These are phyloP conservation scores for Actinomucor elegans DNA, from an alignment of 371 early-diverging fungal species.

Conservation along the genomic window DNA sequence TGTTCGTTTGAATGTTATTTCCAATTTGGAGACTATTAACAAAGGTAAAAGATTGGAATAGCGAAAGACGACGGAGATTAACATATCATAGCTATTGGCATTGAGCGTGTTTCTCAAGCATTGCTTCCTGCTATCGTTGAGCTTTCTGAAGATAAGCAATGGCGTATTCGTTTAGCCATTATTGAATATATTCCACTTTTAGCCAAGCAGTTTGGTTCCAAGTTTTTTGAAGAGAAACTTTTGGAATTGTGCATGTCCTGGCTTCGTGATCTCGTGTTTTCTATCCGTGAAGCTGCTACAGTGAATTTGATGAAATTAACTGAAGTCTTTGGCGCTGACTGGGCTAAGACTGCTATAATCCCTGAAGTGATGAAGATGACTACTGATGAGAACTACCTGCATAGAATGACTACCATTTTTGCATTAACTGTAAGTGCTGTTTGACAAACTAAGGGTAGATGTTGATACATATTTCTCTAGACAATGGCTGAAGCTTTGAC, in stretches of 20 bases:
- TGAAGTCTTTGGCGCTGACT: constrained; percentile 97
- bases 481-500: constrained; percentile 88
- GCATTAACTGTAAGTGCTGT: constrained; percentile 78
- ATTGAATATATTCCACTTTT: constrained; percentile 97
- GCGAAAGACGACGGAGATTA: no score
- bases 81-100: constrained; percentile 80
- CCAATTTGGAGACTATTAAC: constrained; percentile 94
- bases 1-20: constrained; percentile 97
- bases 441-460: no score
- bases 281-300: constrained; percentile 97
- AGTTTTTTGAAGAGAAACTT: constrained; percentile 96
- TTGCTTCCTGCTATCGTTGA: constrained; percentile 97
- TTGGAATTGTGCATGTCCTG: constrained; percentile 93
- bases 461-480: constrained; percentile 35
- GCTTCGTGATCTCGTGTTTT: constrained; percentile 94
- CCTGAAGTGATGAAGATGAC: constrained; percentile 93
- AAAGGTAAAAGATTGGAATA: no score
- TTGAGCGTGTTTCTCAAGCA: constrained; percentile 95
- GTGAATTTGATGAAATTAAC: constrained; percentile 89
- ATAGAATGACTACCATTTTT: constrained; percentile 96
- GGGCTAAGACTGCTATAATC: constrained; percentile 92
- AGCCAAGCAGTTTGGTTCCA: constrained; percentile 91
- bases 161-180: constrained; percentile 98
- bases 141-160: constrained; percentile 98
- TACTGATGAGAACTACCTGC: constrained; percentile 86